Base-by-base conservation (phyloP, 176 grass and related monocot genomes). In the Zea luxurians region DNA sequence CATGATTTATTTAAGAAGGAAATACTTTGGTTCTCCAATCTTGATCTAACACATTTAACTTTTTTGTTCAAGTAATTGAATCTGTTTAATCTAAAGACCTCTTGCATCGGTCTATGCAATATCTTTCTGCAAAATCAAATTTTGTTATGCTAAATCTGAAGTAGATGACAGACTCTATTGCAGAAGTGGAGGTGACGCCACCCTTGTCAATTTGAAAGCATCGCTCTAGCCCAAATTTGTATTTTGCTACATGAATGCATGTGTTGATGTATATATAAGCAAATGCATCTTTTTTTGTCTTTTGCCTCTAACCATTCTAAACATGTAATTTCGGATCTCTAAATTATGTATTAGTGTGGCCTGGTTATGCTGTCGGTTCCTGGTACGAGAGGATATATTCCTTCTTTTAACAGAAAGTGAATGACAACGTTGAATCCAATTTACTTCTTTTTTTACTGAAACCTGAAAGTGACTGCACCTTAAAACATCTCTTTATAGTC, bases 51-150 rank as follows among this genome's bases (percentile, higher is more conserved):
- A 49, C 44, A 77, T 64, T 64, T 36, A 13, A 8, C 53, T 58
- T 9, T 21, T 34, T 86, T 82, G 20, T 78, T 82, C 68, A 99
- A 92, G 92, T 92, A 85, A 87, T 95, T 74, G 96, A 99, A 75
- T 95, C 95, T 79, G 92, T 99, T 67, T 79, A 82, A 73, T 99
- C 95, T 72, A 92, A 99, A 83, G 71, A 94, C 20, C 88, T 83
- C 53, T 82, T 95, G 84, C 77, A 86, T 86, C 70, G 80, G 60
- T 99, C 96, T 41, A 81, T 82, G 82, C 92, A 95, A 20, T 94
- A 89, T 89, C 37, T 95, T 76, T 89, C 85, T 66, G 77, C 68
- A 80, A 93, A 79, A 82, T 84, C 89, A 73, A 90, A 99, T 80
- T 87, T 61, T 8, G 47, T 90, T 60, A 84, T 99, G 73, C 70